A percentile compares a stretch with the other conserved stretches of the same genome.
Evolutionary conservation across 2,329 filamentous ascomycete genomes (phyloP).

Genomic region (Pseudovirgaria hyperparasitica): DNA sequence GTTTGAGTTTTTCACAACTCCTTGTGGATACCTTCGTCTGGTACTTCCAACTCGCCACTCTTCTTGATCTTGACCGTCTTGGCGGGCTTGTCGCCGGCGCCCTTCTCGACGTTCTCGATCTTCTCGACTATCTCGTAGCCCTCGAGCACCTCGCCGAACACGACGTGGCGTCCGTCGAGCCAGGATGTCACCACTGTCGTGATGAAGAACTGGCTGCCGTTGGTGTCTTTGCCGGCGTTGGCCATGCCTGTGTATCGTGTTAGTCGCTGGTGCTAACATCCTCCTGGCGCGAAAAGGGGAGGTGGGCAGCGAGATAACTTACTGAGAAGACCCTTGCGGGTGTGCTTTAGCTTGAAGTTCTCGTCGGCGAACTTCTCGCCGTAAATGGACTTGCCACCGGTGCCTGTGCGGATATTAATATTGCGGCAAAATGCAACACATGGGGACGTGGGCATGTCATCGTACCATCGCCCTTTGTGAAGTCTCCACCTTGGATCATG

Average conservation of each 20-base stretch:
- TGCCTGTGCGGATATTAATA: conserved; percentile 35
- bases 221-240: conserved; percentile 75
- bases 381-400: conserved; percentile 81
- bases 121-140: conserved; percentile 69
- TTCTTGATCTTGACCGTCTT: conserved; percentile 64
- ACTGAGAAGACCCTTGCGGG: conserved; percentile 68
- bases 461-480: conserved; percentile 59
- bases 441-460: conserved; percentile 1
- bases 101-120: conserved; percentile 62
- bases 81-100: conserved; percentile 53
- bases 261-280: conserved; percentile 2
- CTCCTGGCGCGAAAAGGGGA: neutral
- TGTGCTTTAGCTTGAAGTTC: conserved; percentile 93
- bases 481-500: conserved; percentile 88
- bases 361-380: conserved; percentile 74
- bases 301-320: too few relatives aligned
- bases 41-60: conserved; percentile 72
- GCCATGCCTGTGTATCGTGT: conserved; percentile 50
- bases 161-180: conserved; percentile 75
- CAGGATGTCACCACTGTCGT: conserved; percentile 71
- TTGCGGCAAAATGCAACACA: neutral
- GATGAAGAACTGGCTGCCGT: conserved; percentile 85
- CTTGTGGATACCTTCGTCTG: conserved; percentile 84
- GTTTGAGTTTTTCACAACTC: too few relatives aligned
- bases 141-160: conserved; percentile 81